phyloP scores from a whole-genome alignment of 768 basidiomycete genomes.

The Dioszegia hungarica region DNA sequence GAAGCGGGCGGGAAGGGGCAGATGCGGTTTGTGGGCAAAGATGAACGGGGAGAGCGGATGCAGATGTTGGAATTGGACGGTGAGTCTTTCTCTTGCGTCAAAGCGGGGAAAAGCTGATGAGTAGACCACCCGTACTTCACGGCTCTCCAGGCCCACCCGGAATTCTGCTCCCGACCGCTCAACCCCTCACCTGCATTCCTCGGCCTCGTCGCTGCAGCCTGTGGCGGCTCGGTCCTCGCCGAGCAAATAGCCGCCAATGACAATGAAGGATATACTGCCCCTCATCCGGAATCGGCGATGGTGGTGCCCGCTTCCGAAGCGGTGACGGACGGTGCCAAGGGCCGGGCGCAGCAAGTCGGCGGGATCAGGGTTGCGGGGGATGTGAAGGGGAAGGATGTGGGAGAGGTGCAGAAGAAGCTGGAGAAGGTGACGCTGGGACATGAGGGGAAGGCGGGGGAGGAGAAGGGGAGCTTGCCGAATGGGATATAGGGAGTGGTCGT shows the following conservation, averaged over 20 bases:
- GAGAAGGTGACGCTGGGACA: constrained; percentile 12
- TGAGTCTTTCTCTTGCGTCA: constrained; percentile 51
- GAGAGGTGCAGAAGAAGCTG: constrained; percentile 17
- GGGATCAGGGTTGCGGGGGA: constrained; percentile 27
- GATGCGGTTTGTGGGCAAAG: constrained; percentile 76
- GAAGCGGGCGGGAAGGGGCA: constrained; percentile 63
- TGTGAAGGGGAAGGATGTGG: constrained; percentile 14
- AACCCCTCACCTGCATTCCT: constrained; percentile 98
- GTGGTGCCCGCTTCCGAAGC: constrained; percentile 42
- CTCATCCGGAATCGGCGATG: constrained; percentile 47
- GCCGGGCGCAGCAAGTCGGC: constrained; percentile 23
- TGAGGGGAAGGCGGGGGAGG: neutral
- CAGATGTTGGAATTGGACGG: constrained; percentile 84
- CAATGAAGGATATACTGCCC: constrained; percentile 40
- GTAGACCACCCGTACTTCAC: constrained; percentile 90
- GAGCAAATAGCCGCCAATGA: constrained; percentile 70
- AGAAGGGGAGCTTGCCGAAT: neutral
- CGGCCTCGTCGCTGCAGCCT: constrained; percentile 83
- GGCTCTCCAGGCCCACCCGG: constrained; percentile 93
- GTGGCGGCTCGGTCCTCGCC: constrained; percentile 57
- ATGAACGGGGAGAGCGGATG: constrained; percentile 96
- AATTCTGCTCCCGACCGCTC: constrained; percentile 95
- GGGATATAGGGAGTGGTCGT: no score
- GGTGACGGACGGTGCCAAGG: constrained; percentile 37
- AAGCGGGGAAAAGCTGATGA: neutral